Evolutionary conservation across 2,329 filamentous ascomycete genomes (phyloP).

Genomic region (Sporothrix protearum): DNA sequence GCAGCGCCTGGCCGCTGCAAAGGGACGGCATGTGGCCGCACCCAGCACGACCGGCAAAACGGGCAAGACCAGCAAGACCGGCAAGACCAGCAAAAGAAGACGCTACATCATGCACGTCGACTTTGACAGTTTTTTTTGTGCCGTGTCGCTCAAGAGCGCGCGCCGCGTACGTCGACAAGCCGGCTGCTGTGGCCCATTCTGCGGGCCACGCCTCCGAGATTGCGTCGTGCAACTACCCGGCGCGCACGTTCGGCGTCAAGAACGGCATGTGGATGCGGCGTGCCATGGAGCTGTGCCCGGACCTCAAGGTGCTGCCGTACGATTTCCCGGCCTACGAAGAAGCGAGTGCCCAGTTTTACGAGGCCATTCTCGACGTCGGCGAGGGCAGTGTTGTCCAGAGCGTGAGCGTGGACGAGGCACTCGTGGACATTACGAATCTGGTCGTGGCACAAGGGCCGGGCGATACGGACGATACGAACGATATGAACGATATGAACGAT

Average conservation of each 20-base stretch:
- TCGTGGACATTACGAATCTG: constrained; percentile 74
- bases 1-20: constrained; percentile 74
- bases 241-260: constrained; percentile 79
- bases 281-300: constrained; percentile 76
- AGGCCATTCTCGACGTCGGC: constrained; percentile 72
- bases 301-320: constrained; percentile 87
- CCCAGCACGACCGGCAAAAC: not conserved
- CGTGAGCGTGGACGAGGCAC: constrained; percentile 92
- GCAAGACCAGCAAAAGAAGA: constrained; percentile 51
- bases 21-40: constrained; percentile 40
- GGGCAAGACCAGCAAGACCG: constrained; percentile 45
- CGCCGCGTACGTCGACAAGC: constrained; percentile 74
- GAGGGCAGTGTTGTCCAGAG: constrained; percentile 74
- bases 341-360: constrained; percentile 83
- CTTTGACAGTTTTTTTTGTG: constrained; percentile 98
- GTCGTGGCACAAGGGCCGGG: constrained; percentile 61
- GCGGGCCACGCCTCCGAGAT: constrained; percentile 86
- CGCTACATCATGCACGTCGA: constrained; percentile 92
- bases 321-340: constrained; percentile 95
- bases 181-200: constrained; percentile 85
- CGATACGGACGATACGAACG: constrained; percentile 58
- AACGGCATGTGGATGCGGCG: constrained; percentile 99
- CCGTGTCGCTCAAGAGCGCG: constrained; percentile 75
- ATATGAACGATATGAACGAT: constrained; percentile 62
- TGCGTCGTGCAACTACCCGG: constrained; percentile 94